phyloP scores from a whole-genome alignment of 129 eudicot species.

The Flaveria ramosissima region DNA sequence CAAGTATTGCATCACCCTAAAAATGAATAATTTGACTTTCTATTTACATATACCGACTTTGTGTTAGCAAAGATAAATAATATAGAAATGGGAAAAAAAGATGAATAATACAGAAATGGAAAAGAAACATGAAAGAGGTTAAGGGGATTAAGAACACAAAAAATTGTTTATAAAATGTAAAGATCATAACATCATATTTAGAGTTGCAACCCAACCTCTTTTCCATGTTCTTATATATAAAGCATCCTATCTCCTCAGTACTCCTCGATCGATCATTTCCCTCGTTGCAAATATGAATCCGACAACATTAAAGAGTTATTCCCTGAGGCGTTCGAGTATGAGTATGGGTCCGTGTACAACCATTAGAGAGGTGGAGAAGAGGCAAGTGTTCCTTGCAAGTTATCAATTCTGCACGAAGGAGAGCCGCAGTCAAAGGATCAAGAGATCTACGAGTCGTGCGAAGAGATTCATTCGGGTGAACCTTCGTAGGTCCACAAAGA shows the following conservation, averaged over 20 bases:
- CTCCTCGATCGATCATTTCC: neutral
- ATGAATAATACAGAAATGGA: too few relatives aligned
- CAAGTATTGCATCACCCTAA: neutral
- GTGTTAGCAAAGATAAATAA: too few relatives aligned
- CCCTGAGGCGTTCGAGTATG: neutral
- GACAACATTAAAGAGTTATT: neutral
- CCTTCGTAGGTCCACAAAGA: constrained; percentile 47
- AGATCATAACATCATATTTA: too few relatives aligned
- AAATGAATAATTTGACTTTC: neutral
- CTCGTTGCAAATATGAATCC: neutral
- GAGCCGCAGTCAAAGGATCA: constrained; percentile 48
- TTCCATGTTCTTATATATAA: neutral
- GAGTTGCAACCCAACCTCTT: neutral
- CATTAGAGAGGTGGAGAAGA: constrained; percentile 54
- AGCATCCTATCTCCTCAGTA: too few relatives aligned
- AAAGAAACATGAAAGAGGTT: too few relatives aligned
- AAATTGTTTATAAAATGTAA: too few relatives aligned
- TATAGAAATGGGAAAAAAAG: too few relatives aligned
- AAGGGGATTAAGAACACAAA: too few relatives aligned
- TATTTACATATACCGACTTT: too few relatives aligned
- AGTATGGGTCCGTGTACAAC: neutral
- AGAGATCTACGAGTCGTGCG: constrained; percentile 54
- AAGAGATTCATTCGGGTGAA: constrained; percentile 56
- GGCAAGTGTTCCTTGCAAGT: constrained; percentile 76
- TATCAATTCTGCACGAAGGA: constrained; percentile 77